Base-by-base conservation (phyloP, 2,329 filamentous ascomycete genomes). In the Ceratocystiopsis brevicomis region DNA sequence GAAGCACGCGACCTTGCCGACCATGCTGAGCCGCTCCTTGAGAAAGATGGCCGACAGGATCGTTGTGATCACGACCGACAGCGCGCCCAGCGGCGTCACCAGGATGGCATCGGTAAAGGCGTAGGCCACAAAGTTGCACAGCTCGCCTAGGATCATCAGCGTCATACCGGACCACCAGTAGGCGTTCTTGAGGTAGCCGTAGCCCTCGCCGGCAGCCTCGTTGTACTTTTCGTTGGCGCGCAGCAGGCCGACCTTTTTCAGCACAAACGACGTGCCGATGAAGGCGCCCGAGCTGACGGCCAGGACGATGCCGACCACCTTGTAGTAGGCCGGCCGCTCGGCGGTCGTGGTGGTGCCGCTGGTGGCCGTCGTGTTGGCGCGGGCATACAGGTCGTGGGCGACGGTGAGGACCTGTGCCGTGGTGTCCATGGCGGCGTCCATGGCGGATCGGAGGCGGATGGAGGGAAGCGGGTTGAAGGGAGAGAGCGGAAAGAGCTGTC, bases 151-250 rank as follows among this genome's bases (percentile, higher is more conserved):
- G 53, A 96, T 94, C 90, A 98, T 96, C 46, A 96, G 69, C 0
- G 67, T 86, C 90, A 98, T 96, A 53, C 90, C 90, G 1, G 66
- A 61, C 90, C 90, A 98, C 90, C 90, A 98, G 66, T 73, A 94
- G 17, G 68, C 68, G 55, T 96, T 96, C 65, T 93, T 94, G 53
- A 98, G 74, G 59, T 96, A 98, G 48, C 88, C 87, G 59, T 96
- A 96, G 45, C 90, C 90, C 61, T 96, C 88, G 47, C 90, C 90
- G 0, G 90, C 87, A 51, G 83, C 84, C 62, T 96, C 86, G 48
- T 93, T 81, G 66, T 96, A 96, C 60, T 96, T 96, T 53, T 83
- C 77, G 61, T 96, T 98, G 41, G 90, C 88, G 58, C 77, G 86
- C 48, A 98, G 68, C 52, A 98, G 63, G 5, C 90, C 90, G 47